Evolutionary conservation across 495 filamentous ascomycete genomes (phyloP), one percentile per base, ranked within the genome.

Genomic region (Neurospora discreta): DNA sequence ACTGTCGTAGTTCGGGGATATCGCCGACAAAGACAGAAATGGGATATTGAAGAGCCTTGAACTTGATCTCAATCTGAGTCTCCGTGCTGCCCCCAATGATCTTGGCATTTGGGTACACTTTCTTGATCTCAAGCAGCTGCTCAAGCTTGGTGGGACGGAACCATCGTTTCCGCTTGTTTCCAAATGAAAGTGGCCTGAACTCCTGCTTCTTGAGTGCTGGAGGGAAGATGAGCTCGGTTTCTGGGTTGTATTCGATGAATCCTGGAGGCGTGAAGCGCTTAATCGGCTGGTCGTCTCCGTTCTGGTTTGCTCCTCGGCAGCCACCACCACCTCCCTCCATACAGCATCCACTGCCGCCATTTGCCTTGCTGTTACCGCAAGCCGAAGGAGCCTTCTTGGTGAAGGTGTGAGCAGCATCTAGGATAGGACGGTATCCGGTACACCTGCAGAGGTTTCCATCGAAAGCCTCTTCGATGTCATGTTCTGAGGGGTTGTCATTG

Each of bases 31-130:
- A 98, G 1, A 99, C 94, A 0, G 93, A 98, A 7, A 90, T 89
- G 13, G 89, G 87, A 79, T 97, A 99, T 75, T 93, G 89, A 87
- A 96, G 89, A 3, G 89, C 93, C 84, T 99, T 98, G 86, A 99
- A 99, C 78, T 97, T 98, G 81, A 97, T 90, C 80, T 99, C 95
- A 70, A 99, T 98, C 79, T 98, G 95, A 0, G 95, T 98, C 81
- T 99, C 95, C 5, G 93, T 97, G 78, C 93, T 97, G 52, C 95
- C 95, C 36, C 94, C 95, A 73, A 99, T 97, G 71, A 99, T 86
- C 81, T 99, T 99, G 3, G 95, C 92, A 6, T 89, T 89, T 0
- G 94, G 95, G 73, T 94, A 90, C 0, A 88, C 88, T 75, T 83
- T 89, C 83, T 97, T 98, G 80, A 99, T 97, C 75, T 97, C 90